phyloP scores from a whole-genome alignment of 805 yeast genomes.

The Nadsonia fulvescens region DNA sequence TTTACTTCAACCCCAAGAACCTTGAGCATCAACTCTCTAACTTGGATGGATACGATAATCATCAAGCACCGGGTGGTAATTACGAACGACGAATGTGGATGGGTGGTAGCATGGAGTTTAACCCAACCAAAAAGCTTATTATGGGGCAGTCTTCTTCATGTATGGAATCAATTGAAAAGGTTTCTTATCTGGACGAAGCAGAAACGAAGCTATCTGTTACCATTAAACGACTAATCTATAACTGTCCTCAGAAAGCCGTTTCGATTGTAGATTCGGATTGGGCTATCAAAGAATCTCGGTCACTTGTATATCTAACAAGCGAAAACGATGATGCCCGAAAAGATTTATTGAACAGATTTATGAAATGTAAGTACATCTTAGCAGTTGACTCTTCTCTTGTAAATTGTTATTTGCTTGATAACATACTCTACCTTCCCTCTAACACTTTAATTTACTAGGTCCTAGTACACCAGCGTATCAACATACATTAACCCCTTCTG shows the following conservation, averaged over 20 bases:
- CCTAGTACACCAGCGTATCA: too few relatives aligned
- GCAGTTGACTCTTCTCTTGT: slow-evolving; percentile 1
- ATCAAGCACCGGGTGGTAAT: slow-evolving; percentile 42
- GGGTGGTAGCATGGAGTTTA: slow-evolving; percentile 40
- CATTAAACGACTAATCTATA: slow-evolving; percentile 30
- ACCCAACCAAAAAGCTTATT: slow-evolving; percentile 14
- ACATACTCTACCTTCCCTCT: too few relatives aligned
- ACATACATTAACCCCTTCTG: slow-evolving; percentile 21
- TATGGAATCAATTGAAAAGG: slow-evolving; percentile 28
- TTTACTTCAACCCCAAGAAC: slow-evolving; percentile 46
- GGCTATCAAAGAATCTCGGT: slow-evolving; percentile 33
- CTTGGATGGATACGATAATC: slow-evolving; percentile 74
- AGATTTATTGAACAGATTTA: slow-evolving; percentile 8
- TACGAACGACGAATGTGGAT: slow-evolving; percentile 59
- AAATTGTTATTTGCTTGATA: too few relatives aligned
- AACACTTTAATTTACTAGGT: too few relatives aligned
- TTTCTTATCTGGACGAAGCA: too few relatives aligned
- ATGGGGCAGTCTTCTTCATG: slow-evolving; percentile 28
- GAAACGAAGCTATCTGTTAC: too few relatives aligned
- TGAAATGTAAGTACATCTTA: slow-evolving; percentile 10
- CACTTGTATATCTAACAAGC: slow-evolving; percentile 38
- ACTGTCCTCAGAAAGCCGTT: slow-evolving; percentile 10
- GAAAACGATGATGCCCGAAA: slow-evolving; percentile 12
- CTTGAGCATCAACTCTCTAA: slow-evolving; percentile 28
- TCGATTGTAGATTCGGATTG: slow-evolving; percentile 8